Percentiles rank a stretch among this genome's conserved stretches.
These are phyloP conservation scores for Canariomyces notabilis DNA, from an alignment of 2,329 filamentous ascomycete species.

Conservation along the genomic window DNA sequence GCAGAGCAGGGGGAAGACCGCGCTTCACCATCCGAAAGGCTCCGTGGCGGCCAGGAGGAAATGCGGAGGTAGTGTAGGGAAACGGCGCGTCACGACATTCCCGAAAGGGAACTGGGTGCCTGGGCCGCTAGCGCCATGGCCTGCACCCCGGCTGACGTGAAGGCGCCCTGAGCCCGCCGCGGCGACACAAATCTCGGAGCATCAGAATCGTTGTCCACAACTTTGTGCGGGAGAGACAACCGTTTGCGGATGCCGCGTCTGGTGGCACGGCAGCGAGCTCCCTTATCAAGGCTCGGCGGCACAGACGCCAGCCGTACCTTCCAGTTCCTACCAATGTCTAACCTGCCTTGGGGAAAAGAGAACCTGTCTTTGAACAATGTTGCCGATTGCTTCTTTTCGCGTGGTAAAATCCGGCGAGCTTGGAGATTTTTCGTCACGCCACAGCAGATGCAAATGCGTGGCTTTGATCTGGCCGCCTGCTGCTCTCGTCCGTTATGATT, in stretches of 20 bases:
- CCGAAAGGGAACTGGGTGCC: slow-evolving; percentile 27
- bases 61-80: slow-evolving; percentile 25
- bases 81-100: slow-evolving; percentile 27
- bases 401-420: neutral
- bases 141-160: slow-evolving; percentile 10
- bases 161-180: slow-evolving; percentile 4
- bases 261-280: slow-evolving; percentile 20
- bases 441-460: slow-evolving; percentile 14
- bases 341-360: neutral
- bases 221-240: slow-evolving; percentile 9
- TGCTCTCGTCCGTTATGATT: slow-evolving; percentile 18
- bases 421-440: slow-evolving; percentile 2
- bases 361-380: neutral
- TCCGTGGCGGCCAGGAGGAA: slow-evolving; percentile 10
- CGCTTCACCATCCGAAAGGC: slow-evolving; percentile 12
- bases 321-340: too few species aligned
- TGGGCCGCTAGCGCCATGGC: slow-evolving; percentile 18
- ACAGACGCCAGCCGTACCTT: too few species aligned
- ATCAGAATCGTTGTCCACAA: slow-evolving; percentile 8
- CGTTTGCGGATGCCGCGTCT: slow-evolving; percentile 14
- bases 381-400: neutral
- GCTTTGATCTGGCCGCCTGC: slow-evolving; percentile 12
- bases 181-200: slow-evolving; percentile 10
- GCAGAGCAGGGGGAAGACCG: slow-evolving; percentile 13
- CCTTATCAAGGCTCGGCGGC: too few species aligned